These are phyloP conservation scores for Limonium bicolor DNA, from an alignment of 148 eudicot species.

Conservation along the genomic window DNA sequence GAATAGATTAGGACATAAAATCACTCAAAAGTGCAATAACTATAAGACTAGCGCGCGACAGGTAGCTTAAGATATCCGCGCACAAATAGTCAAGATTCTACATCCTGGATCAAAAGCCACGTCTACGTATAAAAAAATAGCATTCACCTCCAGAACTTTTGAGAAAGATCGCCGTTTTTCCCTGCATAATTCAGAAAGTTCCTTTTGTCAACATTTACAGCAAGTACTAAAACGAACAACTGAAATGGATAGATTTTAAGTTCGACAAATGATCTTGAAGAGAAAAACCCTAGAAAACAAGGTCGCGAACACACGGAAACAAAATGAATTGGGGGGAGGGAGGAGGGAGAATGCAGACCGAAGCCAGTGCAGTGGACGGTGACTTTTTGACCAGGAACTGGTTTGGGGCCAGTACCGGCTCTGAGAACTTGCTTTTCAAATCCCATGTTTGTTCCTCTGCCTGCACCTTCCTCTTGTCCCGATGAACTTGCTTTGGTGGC, in stretches of 20 bases:
- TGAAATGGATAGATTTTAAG: not conserved
- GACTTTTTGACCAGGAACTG: slow-evolving; percentile 63
- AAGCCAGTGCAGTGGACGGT: slow-evolving; percentile 96
- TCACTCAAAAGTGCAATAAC: not conserved
- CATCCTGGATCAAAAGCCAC: too few species aligned
- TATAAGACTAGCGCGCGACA: too few species aligned
- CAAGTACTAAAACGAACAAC: not conserved
- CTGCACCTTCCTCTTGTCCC: too few species aligned
- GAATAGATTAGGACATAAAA: not conserved
- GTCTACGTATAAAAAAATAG: too few species aligned
- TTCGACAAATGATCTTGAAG: not conserved
- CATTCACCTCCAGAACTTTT: slow-evolving; percentile 79
- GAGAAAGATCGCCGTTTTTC: slow-evolving; percentile 55
- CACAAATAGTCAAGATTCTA: not conserved
- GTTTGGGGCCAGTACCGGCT: slow-evolving; percentile 73
- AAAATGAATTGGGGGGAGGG: not conserved
- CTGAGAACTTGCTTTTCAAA: slow-evolving; percentile 57
- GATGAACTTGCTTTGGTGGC: too few species aligned
- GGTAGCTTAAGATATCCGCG: not conserved
- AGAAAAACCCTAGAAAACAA: not conserved
- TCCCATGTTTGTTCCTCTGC: too few species aligned
- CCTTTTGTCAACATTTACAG: not conserved
- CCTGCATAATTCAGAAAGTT: slow-evolving; percentile 22
- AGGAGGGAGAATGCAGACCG: slow-evolving; percentile 22
- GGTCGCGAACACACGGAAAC: not conserved